A percentile compares a stretch with the other conserved stretches of the same genome.
These are phyloP conservation scores for Candida hungchunana DNA, from an alignment of 805 yeast genomes.

Conservation along the genomic window DNA sequence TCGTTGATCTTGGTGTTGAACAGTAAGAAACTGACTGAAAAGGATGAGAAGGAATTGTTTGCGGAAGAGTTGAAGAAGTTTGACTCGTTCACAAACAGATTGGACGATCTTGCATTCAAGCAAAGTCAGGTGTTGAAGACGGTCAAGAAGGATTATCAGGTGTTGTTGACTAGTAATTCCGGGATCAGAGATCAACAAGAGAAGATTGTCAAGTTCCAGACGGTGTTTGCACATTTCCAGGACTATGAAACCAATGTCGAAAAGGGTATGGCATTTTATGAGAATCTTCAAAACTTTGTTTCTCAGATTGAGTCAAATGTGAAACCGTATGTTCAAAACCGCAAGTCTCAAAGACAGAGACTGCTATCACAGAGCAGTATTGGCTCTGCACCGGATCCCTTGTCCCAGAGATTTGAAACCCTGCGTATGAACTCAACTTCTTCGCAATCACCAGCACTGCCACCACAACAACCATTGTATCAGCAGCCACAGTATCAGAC, in stretches of 20 bases:
- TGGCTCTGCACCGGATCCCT: slow-evolving; percentile 7
- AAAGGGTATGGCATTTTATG: slow-evolving; percentile 64
- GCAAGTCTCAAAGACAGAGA: slow-evolving; percentile 24
- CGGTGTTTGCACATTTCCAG: slow-evolving; percentile 55
- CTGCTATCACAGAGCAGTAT: slow-evolving; percentile 5
- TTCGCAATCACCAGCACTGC: slow-evolving; percentile 3
- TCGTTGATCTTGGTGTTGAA: slow-evolving; percentile 69
- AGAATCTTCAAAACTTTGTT: slow-evolving; percentile 32
- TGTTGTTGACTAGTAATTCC: slow-evolving; percentile 38
- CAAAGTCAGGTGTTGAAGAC: slow-evolving; percentile 53
- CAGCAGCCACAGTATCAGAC: slow-evolving; percentile 6
- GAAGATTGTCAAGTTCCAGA: slow-evolving; percentile 38
- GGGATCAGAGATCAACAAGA: slow-evolving; percentile 38
- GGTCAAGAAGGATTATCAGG: slow-evolving; percentile 43
- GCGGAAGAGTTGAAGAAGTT: slow-evolving; percentile 74
- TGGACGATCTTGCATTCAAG: slow-evolving; percentile 62
- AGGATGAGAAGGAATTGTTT: slow-evolving; percentile 58
- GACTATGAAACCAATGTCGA: slow-evolving; percentile 53
- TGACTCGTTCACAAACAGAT: slow-evolving; percentile 57
- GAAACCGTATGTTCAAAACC: slow-evolving; percentile 22
- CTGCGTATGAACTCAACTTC: slow-evolving; percentile 12
- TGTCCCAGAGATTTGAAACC: slow-evolving; percentile 9
- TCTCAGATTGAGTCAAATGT: slow-evolving; percentile 21
- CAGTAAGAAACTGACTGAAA: slow-evolving; percentile 40
- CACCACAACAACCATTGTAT: slow-evolving; percentile 10